Base-by-base conservation (phyloP, 768 basidiomycete species). In the Rhodotorula diobovata region DNA sequence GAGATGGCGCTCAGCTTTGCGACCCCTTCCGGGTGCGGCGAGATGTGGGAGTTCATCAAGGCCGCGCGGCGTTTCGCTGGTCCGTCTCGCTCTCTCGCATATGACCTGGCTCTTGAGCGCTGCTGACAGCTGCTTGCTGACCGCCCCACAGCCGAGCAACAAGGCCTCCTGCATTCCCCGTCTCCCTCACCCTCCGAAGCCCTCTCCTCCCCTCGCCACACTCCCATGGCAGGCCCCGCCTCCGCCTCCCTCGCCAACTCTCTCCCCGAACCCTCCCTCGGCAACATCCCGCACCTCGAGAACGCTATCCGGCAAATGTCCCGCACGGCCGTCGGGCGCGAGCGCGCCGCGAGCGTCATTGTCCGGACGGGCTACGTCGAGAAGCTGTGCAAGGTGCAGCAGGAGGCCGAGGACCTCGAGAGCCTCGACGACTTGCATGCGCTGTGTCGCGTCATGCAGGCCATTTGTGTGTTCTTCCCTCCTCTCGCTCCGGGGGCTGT, bases 1-100 rank as follows among this genome's bases (percentile, higher is more conserved):
- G 96, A 99, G 81, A 94, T 96, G 79, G 95, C 95, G 4, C 84
- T 99, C 63, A 95, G 93, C 77, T 99, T 99, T 77, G 95, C 97
- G 79, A 95, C 97, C 76, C 86, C 91, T 1, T 91, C 93, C 72
- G 96, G 94, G 41, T 99, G 95, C 76, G 85, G 88, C 43, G 93
- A 98, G 82, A 91, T 98, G 60, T 99, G 96, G 95, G 90, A 89
- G 77, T 99, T 97, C 80, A 95, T 99, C 76, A 70, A 75, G 55
- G 67, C 66, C 4, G 61, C 63, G 23, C 35, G 68, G 37, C 37
- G 64, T 43, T 70, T 65, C n/a, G 60, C 63, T 1, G 66, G 68
- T 68, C 41, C 46, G 59, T 67, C 54, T 32, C 35, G 51, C 55
- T 66, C 50, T n/a, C 51, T n/a, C n/a, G n/a, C n/a, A n/a, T n/a